These are phyloP conservation scores for Penicillium sp. DNA, from an alignment of 2,329 filamentous ascomycete genomes.

Conservation along the genomic window DNA sequence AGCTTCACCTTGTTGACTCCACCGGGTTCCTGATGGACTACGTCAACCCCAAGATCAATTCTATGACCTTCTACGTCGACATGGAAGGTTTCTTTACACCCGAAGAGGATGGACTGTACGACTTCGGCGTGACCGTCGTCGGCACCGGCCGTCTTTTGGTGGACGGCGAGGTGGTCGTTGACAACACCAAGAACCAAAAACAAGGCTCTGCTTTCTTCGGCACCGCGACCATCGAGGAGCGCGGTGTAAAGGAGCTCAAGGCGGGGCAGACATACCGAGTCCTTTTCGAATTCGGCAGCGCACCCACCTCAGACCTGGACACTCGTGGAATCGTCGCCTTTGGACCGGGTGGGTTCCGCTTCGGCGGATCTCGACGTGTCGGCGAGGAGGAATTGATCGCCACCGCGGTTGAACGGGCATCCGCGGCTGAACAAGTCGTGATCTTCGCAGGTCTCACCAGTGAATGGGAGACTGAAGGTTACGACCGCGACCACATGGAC, in stretches of 20 bases:
- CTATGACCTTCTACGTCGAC: conserved; percentile 57
- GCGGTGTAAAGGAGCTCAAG: conserved; percentile 57
- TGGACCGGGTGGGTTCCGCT: conserved; percentile 60
- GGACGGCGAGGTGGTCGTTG: conserved; percentile 61
- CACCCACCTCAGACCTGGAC: conserved; percentile 58
- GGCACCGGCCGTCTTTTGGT: conserved; percentile 66
- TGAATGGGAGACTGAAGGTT: conserved; percentile 78
- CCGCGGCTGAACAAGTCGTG: conserved; percentile 71
- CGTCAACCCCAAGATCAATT: conserved; percentile 53
- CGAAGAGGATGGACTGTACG: conserved; percentile 60
- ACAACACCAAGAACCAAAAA: conserved; percentile 64
- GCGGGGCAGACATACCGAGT: conserved; percentile 60
- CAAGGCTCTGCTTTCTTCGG: conserved; percentile 66
- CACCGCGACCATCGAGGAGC: conserved; percentile 62
- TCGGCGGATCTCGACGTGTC: conserved; percentile 61
- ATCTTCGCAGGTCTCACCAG: conserved; percentile 74
- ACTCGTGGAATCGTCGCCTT: conserved; percentile 50
- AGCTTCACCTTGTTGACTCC: conserved; percentile 46
- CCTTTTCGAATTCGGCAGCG: conserved; percentile 60
- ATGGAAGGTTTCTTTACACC: conserved; percentile 61
- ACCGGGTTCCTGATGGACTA: conserved; percentile 54
- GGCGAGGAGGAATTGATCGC: conserved; percentile 60
- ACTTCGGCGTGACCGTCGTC: conserved; percentile 65
- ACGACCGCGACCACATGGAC: conserved; percentile 58
- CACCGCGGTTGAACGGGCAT: conserved; percentile 66